These are phyloP conservation scores for Pyrenula aspistea DNA, from an alignment of 495 filamentous ascomycete species.

Conservation along the genomic window DNA sequence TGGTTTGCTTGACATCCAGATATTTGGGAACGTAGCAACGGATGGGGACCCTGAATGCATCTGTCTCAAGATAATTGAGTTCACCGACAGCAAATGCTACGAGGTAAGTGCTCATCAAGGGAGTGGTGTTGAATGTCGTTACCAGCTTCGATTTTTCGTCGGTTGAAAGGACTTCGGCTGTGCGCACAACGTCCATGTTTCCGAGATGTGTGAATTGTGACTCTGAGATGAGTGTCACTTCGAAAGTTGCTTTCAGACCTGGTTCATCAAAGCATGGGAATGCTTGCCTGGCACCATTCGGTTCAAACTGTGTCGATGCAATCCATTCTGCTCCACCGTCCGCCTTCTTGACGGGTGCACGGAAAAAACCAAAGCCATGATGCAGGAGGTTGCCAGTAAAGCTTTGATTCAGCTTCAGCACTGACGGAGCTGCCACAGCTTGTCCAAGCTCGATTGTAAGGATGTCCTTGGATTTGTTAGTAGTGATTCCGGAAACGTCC, in stretches of 20 bases:
- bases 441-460: constrained; percentile 47
- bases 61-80: constrained; percentile 63
- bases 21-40: constrained; percentile 56
- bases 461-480: constrained; percentile 37
- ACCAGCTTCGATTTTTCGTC: constrained; percentile 49
- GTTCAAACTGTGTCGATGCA: constrained; percentile 75
- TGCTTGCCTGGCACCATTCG: constrained; percentile 61
- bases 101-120: constrained; percentile 69
- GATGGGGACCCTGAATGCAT: constrained; percentile 61
- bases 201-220: constrained; percentile 62
- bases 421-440: constrained; percentile 42
- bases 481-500: constrained; percentile 39
- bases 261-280: constrained; percentile 76
- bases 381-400: constrained; percentile 62
- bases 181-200: constrained; percentile 67
- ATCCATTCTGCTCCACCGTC: constrained; percentile 51
- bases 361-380: constrained; percentile 75
- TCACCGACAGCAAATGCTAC: constrained; percentile 67
- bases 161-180: constrained; percentile 46
- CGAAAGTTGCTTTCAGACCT: constrained; percentile 60
- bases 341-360: constrained; percentile 57
- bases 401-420: constrained; percentile 51
- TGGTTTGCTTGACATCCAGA: constrained; percentile 52
- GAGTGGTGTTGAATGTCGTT: constrained; percentile 62
- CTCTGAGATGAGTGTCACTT: constrained; percentile 62